These are phyloP conservation scores for Coffea eugenioides DNA, from an alignment of 257 asterid genomes.

Conservation along the genomic window DNA sequence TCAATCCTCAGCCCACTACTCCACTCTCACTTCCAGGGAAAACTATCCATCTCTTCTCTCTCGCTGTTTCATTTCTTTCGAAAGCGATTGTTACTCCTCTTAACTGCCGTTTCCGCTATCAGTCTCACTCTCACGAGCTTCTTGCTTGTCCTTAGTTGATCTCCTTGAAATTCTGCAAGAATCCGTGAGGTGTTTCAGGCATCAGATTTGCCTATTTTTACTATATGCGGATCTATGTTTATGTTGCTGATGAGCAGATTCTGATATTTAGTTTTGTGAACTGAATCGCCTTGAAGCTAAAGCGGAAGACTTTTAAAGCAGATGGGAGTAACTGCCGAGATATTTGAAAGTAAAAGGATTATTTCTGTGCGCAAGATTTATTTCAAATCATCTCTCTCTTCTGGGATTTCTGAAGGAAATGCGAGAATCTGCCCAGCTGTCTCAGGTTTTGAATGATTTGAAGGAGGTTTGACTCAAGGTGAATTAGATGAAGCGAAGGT, in stretches of 20 bases:
- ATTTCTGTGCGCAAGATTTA: not conserved
- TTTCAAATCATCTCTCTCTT: too few relatives aligned
- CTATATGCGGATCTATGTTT: not conserved
- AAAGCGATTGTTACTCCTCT: not conserved
- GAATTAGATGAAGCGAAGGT: constrained; percentile 28
- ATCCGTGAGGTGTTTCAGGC: not conserved
- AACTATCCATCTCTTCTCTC: not conserved
- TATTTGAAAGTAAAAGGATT: not conserved
- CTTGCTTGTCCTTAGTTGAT: not conserved
- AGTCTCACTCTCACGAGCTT: constrained; percentile 21
- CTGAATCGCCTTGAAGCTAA: not conserved
- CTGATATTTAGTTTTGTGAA: not conserved
- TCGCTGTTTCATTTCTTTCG: not conserved
- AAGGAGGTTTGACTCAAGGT: not conserved
- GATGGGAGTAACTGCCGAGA: not conserved
- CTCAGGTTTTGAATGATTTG: not conserved
- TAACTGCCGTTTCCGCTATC: not conserved
- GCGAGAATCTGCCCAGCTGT: not conserved
- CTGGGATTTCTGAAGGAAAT: not conserved
- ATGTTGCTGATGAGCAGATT: not conserved
- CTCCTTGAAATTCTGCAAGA: not conserved
- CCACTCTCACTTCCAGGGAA: not conserved
- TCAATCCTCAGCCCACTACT: not conserved
- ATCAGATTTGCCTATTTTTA: not conserved
- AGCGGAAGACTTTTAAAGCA: not conserved